These are phyloP conservation scores for Euphorbia schlechtendalii DNA, from an alignment of 441 rosid species.

Conservation along the genomic window DNA sequence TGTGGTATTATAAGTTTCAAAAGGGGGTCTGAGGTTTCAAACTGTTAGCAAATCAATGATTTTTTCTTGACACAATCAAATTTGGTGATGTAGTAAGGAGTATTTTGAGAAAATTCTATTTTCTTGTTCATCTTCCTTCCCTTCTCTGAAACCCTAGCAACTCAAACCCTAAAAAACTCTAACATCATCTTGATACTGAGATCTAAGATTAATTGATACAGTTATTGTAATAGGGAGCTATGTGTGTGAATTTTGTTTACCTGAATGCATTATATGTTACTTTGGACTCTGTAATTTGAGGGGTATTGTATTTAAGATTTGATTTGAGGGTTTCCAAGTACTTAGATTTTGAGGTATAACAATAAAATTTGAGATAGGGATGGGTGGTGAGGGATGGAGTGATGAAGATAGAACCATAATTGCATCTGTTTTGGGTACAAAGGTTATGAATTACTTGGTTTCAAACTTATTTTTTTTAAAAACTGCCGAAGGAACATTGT, in stretches of 20 bases:
- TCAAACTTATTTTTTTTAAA: slow-evolving; percentile 62
- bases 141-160: no score
- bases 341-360: slow-evolving; percentile 17
- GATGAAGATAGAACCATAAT: slow-evolving; percentile 64
- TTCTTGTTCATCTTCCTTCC: no score
- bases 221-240: slow-evolving; percentile 17
- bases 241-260: slow-evolving; percentile 11
- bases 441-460: slow-evolving; percentile 65
- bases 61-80: no score
- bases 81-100: no score
- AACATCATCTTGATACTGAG: slow-evolving; percentile 43
- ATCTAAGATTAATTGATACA: slow-evolving; percentile 32
- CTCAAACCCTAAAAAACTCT: no score
- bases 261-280: slow-evolving; percentile 19
- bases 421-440: slow-evolving; percentile 63
- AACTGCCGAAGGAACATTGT: no score
- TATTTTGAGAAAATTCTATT: no score
- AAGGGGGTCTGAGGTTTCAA: no score
- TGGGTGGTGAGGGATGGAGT: slow-evolving; percentile 50
- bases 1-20: no score
- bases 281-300: slow-evolving; percentile 12
- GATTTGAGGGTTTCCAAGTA: slow-evolving; percentile 7
- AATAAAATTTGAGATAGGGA: slow-evolving; percentile 49
- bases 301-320: not conserved
- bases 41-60: no score